Evolutionary conservation across 169 alveolate species (phyloP).

Genomic region (Plasmodium vivax): DNA sequence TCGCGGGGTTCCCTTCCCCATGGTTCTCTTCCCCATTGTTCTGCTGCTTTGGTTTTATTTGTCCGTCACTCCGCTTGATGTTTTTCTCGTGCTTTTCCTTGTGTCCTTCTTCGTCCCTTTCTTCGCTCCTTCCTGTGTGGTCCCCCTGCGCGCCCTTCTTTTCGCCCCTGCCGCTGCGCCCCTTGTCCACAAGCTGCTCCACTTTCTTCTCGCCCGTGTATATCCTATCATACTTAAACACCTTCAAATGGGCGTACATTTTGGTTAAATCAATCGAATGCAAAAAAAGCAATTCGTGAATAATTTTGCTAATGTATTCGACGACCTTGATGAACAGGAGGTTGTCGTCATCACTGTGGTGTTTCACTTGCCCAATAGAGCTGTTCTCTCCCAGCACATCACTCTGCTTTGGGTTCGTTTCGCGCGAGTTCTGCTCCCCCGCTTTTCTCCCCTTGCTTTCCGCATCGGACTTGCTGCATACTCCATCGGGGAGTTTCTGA

Average conservation of each 20-base stretch:
- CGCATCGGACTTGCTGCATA: not conserved
- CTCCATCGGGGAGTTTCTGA: not conserved
- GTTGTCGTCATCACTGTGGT: constrained; percentile 6
- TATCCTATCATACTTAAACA: constrained; percentile 69
- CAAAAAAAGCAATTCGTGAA: constrained; percentile 67
- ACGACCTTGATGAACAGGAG: constrained; percentile 40
- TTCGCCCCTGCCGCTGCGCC: not conserved
- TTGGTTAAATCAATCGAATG: constrained; percentile 63
- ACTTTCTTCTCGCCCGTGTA: constrained; percentile 7
- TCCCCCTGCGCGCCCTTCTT: not conserved
- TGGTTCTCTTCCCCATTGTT: not conserved
- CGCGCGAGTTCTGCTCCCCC: not conserved
- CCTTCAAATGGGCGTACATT: constrained; percentile 45
- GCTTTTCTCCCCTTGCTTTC: not conserved
- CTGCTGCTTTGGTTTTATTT: not conserved
- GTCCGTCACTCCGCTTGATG: not conserved
- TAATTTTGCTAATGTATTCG: constrained; percentile 71
- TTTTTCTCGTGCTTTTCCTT: not conserved
- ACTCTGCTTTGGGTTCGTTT: not conserved
- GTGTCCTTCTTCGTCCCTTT: not conserved
- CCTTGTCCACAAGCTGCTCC: constrained; percentile 17
- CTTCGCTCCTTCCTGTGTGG: not conserved
- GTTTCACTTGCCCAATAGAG: not conserved
- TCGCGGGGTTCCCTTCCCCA: not conserved
- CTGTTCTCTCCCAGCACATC: not conserved